Conservation (phyloP, 495 filamentous ascomycete genomes). For the Aspergillus carlsbadensis region DNA sequence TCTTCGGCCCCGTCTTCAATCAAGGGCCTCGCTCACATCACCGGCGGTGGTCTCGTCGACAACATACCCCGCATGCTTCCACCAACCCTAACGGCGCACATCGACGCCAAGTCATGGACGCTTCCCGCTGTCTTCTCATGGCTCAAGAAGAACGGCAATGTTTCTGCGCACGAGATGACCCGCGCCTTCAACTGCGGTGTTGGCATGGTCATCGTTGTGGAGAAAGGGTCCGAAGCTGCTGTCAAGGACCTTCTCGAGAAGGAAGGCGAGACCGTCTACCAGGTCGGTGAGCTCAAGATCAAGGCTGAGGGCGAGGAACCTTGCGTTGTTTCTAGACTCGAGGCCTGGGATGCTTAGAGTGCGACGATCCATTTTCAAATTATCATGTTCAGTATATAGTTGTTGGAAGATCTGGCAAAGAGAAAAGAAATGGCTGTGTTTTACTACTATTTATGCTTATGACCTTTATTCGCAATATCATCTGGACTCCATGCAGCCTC, state of each 20-base stretch:
- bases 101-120: constrained; percentile 71
- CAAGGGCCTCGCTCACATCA: constrained; percentile 95
- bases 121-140: constrained; percentile 77
- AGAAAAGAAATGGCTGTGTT: neutral
- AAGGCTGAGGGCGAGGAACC: constrained; percentile 55
- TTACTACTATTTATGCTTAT: neutral
- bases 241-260: constrained; percentile 49
- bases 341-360: constrained; percentile 61
- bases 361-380: too few species aligned
- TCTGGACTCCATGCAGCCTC: too few species aligned
- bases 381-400: neutral
- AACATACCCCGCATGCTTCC: constrained; percentile 95
- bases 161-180: constrained; percentile 74
- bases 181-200: constrained; percentile 92
- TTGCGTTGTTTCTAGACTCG: constrained; percentile 67
- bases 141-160: constrained; percentile 75
- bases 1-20: constrained; percentile 62
- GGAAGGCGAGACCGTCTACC: constrained; percentile 73
- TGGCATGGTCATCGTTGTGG: constrained; percentile 87
- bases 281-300: constrained; percentile 65
- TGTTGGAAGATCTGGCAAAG: neutral
- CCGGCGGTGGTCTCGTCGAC: constrained; percentile 86
- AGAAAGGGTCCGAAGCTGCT: constrained; percentile 52
- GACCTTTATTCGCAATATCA: neutral
- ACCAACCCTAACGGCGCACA: constrained; percentile 64